These are phyloP conservation scores for Erythrobasidium hasegawianum DNA, from an alignment of 1,284 basidiomycete species.

Conservation along the genomic window DNA sequence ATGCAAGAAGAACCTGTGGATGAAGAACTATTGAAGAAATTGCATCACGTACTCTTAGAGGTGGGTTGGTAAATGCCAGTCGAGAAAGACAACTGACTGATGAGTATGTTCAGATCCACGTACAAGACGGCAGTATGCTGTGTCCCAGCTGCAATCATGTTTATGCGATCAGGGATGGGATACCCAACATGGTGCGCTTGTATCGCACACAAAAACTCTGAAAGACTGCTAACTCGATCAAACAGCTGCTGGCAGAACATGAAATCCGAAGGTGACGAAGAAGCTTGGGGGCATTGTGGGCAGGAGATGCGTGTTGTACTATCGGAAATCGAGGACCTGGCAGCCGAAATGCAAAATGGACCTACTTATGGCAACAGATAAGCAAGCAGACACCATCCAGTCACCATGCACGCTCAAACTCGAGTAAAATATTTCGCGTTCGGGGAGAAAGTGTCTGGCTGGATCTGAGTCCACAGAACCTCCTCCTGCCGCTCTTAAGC, in stretches of 20 bases:
- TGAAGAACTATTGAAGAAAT: constrained; percentile 67
- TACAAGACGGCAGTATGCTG: constrained; percentile 88
- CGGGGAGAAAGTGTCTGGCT: no score
- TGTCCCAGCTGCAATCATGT: constrained; percentile 89
- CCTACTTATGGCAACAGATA: no score
- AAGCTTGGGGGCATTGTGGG: not conserved
- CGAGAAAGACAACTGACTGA: no score
- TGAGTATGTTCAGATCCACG: constrained; percentile 85
- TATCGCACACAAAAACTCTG: no score
- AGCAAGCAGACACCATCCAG: no score
- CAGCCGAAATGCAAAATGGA: no score
- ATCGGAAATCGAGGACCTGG: not conserved
- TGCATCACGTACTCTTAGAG: constrained; percentile 92
- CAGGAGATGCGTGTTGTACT: not conserved
- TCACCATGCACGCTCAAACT: no score
- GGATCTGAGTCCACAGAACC: no score
- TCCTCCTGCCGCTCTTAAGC: no score
- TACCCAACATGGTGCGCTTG: constrained; percentile 93
- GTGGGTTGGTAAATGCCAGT: no score
- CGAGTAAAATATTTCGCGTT: no score
- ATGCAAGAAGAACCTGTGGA: constrained; percentile 35
- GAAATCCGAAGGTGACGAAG: constrained; percentile 57
- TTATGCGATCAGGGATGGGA: constrained; percentile 88
- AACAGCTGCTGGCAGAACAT: constrained; percentile 83
- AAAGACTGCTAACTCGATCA: not conserved